These are phyloP conservation scores for Colletotrichum costaricense DNA, from an alignment of 2,329 filamentous ascomycete species.

Conservation along the genomic window DNA sequence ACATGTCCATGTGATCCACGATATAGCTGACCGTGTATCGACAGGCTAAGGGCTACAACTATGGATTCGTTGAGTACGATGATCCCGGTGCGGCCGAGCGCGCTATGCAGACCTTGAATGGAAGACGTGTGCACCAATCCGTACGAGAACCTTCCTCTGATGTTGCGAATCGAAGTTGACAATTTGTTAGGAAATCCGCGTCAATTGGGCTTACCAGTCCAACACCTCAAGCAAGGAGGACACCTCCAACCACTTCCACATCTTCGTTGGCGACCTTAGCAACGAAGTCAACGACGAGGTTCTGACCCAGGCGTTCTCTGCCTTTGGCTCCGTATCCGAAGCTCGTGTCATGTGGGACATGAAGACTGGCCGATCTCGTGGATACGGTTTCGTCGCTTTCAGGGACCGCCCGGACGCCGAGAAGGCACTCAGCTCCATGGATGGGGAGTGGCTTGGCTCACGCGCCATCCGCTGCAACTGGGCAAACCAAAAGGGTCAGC, in stretches of 20 bases:
- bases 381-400: constrained; percentile 98
- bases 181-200: constrained; percentile 84
- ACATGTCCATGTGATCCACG: neutral
- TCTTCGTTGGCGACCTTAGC: constrained; percentile 96
- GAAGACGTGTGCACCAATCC: constrained; percentile 93
- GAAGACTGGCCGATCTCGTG: constrained; percentile 98
- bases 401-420: constrained; percentile 93
- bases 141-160: constrained; percentile 63
- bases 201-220: constrained; percentile 99
- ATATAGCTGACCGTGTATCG: constrained; percentile 41
- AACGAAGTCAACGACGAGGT: constrained; percentile 99
- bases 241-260: constrained; percentile 98
- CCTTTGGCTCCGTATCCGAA: constrained; percentile 95
- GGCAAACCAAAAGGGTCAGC: constrained; percentile 99
- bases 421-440: constrained; percentile 97
- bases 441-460: constrained; percentile 98
- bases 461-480: constrained; percentile 99
- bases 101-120: constrained; percentile 97
- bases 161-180: constrained; percentile 40
- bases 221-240: constrained; percentile 96
- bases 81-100: constrained; percentile 96
- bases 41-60: constrained; percentile 96
- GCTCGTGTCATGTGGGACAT: constrained; percentile 99
- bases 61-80: constrained; percentile 98
- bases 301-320: constrained; percentile 91